Evolutionary conservation across 306 rosid genomes (phyloP).

Genomic region (Erythrophleum fordii): DNA sequence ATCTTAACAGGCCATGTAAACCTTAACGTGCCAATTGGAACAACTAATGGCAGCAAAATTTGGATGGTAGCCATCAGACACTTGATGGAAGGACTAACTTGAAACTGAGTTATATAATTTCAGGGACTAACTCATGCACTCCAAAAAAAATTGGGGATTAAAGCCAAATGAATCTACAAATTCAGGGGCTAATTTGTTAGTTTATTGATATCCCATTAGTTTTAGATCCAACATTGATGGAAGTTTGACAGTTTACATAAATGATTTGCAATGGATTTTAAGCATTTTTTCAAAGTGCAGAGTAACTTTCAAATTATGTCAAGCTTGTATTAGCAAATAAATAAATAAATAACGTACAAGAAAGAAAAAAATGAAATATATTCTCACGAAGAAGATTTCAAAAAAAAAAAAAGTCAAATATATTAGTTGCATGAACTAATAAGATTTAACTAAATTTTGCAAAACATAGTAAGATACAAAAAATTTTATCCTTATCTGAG

Average conservation of each 20-base stretch:
- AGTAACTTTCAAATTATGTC: background rate
- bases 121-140: background rate
- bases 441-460: background rate
- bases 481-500: background rate
- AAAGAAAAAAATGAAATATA: conserved; percentile 1
- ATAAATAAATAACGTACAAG: background rate
- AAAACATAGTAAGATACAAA: conserved; percentile 17
- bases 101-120: background rate
- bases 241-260: background rate
- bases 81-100: background rate
- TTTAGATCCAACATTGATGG: background rate
- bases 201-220: background rate
- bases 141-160: background rate
- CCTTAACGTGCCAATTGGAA: background rate
- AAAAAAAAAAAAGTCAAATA: too few relatives aligned
- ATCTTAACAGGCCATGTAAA: too few relatives aligned
- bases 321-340: background rate
- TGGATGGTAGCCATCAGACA: background rate
- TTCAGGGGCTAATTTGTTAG: background rate
- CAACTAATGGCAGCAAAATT: background rate
- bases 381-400: background rate
- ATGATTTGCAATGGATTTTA: background rate
- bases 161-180: background rate
- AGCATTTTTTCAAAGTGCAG: background rate
- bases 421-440: background rate